Evolutionary conservation across 2,329 filamentous ascomycete genomes (phyloP), one percentile per base, ranked within the genome.

Genomic region (Xylaria sp.): DNA sequence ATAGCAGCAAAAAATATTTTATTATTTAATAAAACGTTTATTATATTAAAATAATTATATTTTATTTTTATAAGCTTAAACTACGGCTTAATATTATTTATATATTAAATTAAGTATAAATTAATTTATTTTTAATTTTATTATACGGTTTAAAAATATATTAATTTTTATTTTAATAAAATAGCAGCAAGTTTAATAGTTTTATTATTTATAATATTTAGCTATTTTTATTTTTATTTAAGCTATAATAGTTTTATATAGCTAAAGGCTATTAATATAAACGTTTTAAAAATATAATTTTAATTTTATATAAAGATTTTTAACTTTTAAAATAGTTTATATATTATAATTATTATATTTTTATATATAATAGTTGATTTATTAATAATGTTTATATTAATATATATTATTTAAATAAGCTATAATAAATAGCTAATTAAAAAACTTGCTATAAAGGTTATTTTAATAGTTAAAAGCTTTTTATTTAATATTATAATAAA

Each of bases 301-400:
- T 34, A 34, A 4, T 4, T 34, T 34, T 34, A 34, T 9, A 9
- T 34, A 34, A 34, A 34, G 6, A 34, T 4, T 34, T 34, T 34
- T 34, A 7, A 37, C 18, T 37, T 37, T 37, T 20, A 55, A 55
- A 55, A 23, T 66, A 23, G 5, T n/a, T 2, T 60, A 60, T 34
- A 60, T 61, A 39, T 28, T 55, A 61, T 28, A 66, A 23, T 34
- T 34, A 34, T 9, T 34, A 34, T 34, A 34, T 34, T 34, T 34
- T 34, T 34, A 34, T 34, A 34, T 34, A 34, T 34, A 34, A 34
- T 34, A 34, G 4, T 34, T 34, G 6, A 9, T 9, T 34, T 34
- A 34, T 7, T 34, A 34, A 34, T 34, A 34, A 9, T 9, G 4
- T 34, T 34, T 6, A 46, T 55, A 0, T 5, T 61, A 61, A 9